Evolutionary conservation across 495 filamentous ascomycete species (phyloP), one percentile per base, ranked within the genome.

Genomic region (Xanthoparmelia taractica): DNA sequence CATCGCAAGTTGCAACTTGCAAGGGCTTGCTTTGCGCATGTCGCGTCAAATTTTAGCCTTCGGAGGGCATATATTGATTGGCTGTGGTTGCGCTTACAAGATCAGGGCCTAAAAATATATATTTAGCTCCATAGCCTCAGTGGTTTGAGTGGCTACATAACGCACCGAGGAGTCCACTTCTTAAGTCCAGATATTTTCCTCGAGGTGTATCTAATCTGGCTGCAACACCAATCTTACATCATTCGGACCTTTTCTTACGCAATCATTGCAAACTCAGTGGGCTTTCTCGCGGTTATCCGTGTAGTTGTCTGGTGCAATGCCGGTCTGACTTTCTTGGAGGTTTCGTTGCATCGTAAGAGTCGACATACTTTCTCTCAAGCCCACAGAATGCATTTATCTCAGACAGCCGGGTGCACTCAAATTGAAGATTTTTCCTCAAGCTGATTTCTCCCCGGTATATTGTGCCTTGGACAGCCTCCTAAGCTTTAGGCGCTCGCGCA

Each of bases 21-120:
- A n/a, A 29, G 25, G 50, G 8, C 23, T 56, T 56, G 60, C 50
- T 38, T 54, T 55, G 36, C 60, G 60, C 48, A 34, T 55, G 48
- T 62, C 60, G 60, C 60, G 41, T 56, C 50, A 54, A 20, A 13
- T 29, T 31, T 33, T 15, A 27, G 27, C 34, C 34, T 10, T 36
- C 10, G 29, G 15, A 50, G 23, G 23, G 4, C 12, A 8, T 25
- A n/a, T 27, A 27, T 12, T 17, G 47, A 29, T 50, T 50, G 25
- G 47, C 50, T 33, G 33, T 54, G 17, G 20, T 8, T 29, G 50
- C 27, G 50, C 29, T 33, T 54, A 54, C 17, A 54, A 17, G 17
- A 54, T 33, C 29, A 1, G 3, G 29, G 50, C 6, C 15, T 7
- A n/a, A 33, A 54, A 54, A 0, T 23, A 54, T 52, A 18, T 18